Evolutionary conservation across 148 eudicot species (phyloP).

Genomic region (Amaranthus palmeri): DNA sequence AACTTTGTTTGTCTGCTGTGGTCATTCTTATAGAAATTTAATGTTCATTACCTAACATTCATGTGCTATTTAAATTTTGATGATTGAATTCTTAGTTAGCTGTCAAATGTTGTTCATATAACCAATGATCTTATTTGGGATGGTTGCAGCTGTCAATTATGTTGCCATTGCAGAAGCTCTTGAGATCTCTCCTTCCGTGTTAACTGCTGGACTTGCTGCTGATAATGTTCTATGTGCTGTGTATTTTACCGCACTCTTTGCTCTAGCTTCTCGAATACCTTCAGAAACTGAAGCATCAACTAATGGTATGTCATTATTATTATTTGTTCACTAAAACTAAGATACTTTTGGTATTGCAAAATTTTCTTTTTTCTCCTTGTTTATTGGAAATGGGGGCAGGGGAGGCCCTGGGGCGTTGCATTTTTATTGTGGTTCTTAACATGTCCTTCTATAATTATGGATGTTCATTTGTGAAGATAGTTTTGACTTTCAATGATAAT

Average conservation of each 20-base stretch:
- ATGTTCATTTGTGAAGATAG: not conserved
- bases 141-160: constrained; percentile 78
- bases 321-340: not conserved
- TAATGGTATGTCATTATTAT: constrained; percentile 37
- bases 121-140: constrained; percentile 11
- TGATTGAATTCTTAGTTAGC: not conserved
- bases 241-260: constrained; percentile 73
- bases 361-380: not conserved
- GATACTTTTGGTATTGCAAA: not conserved
- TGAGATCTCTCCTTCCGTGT: constrained; percentile 73
- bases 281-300: constrained; percentile 50
- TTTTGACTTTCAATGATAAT: not conserved
- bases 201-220: constrained; percentile 94
- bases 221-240: constrained; percentile 91
- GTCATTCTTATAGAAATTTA: not conserved
- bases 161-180: constrained; percentile 83
- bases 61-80: not conserved
- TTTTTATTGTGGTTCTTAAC: not conserved
- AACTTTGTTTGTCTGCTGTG: not conserved
- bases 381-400: not conserved
- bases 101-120: constrained; percentile 15
- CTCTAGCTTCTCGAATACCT: constrained; percentile 75
- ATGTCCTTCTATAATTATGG: not conserved
- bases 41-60: not conserved
- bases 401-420: not conserved